These are phyloP conservation scores for Tephrocybe sp. DNA, from an alignment of 768 basidiomycete genomes.

Conservation along the genomic window DNA sequence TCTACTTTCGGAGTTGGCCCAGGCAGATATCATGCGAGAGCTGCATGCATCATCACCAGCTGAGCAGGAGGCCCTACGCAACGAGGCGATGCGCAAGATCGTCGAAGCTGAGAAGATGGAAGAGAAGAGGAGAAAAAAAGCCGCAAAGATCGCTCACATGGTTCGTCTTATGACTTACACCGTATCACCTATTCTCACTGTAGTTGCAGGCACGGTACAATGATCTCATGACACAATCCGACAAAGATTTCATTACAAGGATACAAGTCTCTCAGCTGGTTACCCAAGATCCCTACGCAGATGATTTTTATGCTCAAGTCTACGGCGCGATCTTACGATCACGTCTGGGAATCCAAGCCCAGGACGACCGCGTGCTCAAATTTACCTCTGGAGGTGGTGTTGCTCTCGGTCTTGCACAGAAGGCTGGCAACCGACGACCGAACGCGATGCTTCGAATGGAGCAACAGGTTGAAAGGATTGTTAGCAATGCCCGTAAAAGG, in stretches of 20 bases:
- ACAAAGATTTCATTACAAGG: constrained; percentile 99
- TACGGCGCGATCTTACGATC: constrained; percentile 83
- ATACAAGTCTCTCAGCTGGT: constrained; percentile 99
- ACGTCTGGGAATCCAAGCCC: constrained; percentile 67
- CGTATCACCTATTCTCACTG: constrained; percentile 4
- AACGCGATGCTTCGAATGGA: constrained; percentile 93
- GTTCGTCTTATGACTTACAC: constrained; percentile 35
- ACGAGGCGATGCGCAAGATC: constrained; percentile 85
- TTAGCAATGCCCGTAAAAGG: constrained; percentile 82
- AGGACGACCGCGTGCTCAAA: constrained; percentile 79
- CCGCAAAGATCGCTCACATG: constrained; percentile 88
- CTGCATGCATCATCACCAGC: constrained; percentile 53
- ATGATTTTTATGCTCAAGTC: constrained; percentile 98
- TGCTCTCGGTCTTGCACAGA: constrained; percentile 75
- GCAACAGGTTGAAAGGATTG: constrained; percentile 93
- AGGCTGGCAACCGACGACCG: constrained; percentile 65
- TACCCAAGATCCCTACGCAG: constrained; percentile 94
- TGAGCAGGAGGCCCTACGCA: constrained; percentile 68
- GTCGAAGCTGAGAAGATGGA: constrained; percentile 89
- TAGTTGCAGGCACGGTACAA: constrained; percentile 77
- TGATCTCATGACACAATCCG: constrained; percentile 94
- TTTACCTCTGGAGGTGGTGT: constrained; percentile 83
- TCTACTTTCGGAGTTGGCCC: constrained; percentile 72
- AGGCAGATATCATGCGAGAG: constrained; percentile 64
- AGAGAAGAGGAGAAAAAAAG: constrained; percentile 75